Conservation (phyloP, 2,329 filamentous ascomycete genomes). For the Fusarium verrucosum region DNA sequence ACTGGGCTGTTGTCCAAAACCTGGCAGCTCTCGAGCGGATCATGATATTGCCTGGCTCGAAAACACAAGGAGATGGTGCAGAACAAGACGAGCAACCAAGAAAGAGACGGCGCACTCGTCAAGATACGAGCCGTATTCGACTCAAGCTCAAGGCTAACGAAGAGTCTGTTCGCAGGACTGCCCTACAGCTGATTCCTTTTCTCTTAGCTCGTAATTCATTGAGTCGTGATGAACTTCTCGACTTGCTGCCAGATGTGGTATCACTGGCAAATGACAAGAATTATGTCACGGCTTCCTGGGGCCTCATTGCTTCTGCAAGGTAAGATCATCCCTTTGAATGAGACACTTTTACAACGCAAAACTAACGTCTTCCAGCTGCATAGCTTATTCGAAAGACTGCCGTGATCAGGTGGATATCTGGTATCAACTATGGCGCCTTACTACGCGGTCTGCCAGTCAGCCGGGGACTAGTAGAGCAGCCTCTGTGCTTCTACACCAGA, state of each 20-base stretch:
- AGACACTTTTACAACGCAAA: conserved; percentile 1
- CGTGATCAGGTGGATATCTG: conserved; percentile 60
- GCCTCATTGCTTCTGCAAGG: conserved; percentile 83
- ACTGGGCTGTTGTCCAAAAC: conserved; percentile 68
- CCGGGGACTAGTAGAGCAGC: conserved; percentile 78
- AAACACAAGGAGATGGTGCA: conserved; percentile 35
- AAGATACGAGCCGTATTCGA: conserved; percentile 57
- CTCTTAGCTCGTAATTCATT: conserved; percentile 59
- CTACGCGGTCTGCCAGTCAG: conserved; percentile 75
- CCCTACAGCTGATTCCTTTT: conserved; percentile 68
- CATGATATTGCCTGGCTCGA: conserved; percentile 46
- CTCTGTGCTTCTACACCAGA: conserved; percentile 74
- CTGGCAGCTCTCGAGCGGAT: conserved; percentile 66
- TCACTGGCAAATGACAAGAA: conserved; percentile 75
- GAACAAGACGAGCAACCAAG: conserved; percentile 58
- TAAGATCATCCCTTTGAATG: conserved; percentile 51
- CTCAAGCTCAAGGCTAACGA: conserved; percentile 59
- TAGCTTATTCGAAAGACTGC: conserved; percentile 46
- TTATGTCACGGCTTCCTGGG: conserved; percentile 75
- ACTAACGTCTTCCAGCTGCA: conserved; percentile 48
- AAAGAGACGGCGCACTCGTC: conserved; percentile 60
- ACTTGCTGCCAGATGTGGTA: conserved; percentile 67
- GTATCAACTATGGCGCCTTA: conserved; percentile 79
- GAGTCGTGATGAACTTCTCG: conserved; percentile 61
- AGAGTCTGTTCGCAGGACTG: conserved; percentile 57